These are phyloP conservation scores for Rhizophora mangle DNA, from an alignment of 345 rosid species.

Conservation along the genomic window DNA sequence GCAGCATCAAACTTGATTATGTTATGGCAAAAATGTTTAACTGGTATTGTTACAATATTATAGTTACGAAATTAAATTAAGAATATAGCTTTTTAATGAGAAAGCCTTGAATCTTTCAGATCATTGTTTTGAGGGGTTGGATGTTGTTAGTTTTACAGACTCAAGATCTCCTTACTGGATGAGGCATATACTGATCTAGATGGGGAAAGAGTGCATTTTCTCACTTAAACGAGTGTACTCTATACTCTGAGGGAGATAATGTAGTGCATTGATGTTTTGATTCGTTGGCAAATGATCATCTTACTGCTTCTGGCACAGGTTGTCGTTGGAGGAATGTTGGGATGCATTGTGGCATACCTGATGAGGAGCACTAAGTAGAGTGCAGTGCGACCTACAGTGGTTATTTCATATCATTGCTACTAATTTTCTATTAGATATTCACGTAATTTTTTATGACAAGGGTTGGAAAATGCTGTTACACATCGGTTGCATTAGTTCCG, in stretches of 20 bases:
- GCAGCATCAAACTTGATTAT: too few species aligned
- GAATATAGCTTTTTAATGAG: too few species aligned
- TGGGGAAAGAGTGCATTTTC: not conserved
- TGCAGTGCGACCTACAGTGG: not conserved
- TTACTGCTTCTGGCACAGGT: slow-evolving; percentile 46
- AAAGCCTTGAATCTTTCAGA: too few species aligned
- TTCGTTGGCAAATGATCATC: not conserved
- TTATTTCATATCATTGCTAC: not conserved
- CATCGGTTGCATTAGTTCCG: too few species aligned
- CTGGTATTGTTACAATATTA: too few species aligned
- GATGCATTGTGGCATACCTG: slow-evolving; percentile 66
- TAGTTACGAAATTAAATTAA: too few species aligned
- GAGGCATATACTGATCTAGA: not conserved
- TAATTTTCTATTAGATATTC: not conserved
- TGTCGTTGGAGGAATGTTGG: slow-evolving; percentile 73
- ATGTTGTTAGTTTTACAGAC: too few species aligned
- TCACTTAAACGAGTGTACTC: too few species aligned
- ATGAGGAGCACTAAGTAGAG: slow-evolving; percentile 58
- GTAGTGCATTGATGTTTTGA: not conserved
- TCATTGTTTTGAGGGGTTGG: too few species aligned
- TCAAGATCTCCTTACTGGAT: too few species aligned
- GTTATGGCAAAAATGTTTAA: too few species aligned
- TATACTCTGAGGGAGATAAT: too few species aligned
- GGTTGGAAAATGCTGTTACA: slow-evolving; percentile 6
- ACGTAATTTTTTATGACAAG: not conserved